Evolutionary conservation across 768 basidiomycete species (phyloP).

Genomic region (Russula virescens): DNA sequence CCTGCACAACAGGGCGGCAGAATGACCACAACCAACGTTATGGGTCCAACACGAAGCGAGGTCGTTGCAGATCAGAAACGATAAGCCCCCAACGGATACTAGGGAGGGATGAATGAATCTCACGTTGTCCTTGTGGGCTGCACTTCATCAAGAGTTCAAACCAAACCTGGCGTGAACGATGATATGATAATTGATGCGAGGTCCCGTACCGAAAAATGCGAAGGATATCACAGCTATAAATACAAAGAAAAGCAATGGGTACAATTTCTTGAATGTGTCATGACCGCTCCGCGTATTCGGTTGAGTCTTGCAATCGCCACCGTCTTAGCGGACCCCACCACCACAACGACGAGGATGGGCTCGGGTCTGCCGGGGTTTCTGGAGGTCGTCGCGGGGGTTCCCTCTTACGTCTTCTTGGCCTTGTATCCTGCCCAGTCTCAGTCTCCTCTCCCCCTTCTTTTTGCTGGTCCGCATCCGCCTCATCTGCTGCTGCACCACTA

Average conservation of each 20-base stretch:
- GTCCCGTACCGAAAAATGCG: not conserved
- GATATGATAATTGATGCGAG: not conserved
- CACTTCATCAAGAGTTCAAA: too few species aligned
- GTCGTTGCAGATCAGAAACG: too few species aligned
- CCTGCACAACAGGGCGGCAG: too few species aligned
- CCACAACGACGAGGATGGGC: conserved; percentile 47
- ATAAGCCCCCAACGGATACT: too few species aligned
- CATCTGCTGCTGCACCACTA: conserved; percentile 21
- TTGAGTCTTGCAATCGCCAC: conserved; percentile 76
- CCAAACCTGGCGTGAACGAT: not conserved
- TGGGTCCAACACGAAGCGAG: too few species aligned
- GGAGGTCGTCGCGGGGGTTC: conserved; percentile 18
- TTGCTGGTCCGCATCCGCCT: conserved; percentile 18
- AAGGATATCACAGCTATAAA: not conserved
- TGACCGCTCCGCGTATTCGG: conserved; percentile 44
- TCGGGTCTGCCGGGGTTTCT: not conserved
- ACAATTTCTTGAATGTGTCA: not conserved
- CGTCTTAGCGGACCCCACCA: conserved; percentile 75
- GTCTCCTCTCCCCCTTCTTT: not conserved
- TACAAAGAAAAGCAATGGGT: not conserved
- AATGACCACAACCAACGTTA: too few species aligned
- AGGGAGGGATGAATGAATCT: not conserved
- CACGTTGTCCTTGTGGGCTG: not conserved
- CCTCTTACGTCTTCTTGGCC: conserved; percentile 28
- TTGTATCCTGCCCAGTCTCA: conserved; percentile 13